A percentile compares a stretch with the other conserved stretches of the same genome.
Evolutionary conservation across 495 filamentous ascomycete genomes (phyloP).

Genomic region (Penicillium fimorum): DNA sequence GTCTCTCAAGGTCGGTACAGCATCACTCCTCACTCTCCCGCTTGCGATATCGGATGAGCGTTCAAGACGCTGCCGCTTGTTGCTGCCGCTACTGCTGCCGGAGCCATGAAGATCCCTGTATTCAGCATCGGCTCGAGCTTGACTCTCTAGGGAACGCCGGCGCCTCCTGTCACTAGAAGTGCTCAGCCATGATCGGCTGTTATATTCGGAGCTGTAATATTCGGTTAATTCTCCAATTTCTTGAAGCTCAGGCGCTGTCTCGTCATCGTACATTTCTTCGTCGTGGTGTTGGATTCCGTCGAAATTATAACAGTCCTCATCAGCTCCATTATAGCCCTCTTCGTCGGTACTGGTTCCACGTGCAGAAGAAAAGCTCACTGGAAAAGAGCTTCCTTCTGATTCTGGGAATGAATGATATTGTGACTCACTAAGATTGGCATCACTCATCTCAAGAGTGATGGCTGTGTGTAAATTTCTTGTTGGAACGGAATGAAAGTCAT

Average conservation of each 20-base stretch:
- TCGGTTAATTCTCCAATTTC: too few relatives aligned
- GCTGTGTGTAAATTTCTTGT: neutral
- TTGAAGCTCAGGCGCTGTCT: too few relatives aligned
- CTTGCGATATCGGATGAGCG: neutral
- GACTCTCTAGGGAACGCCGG: neutral
- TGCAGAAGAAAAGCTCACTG: neutral
- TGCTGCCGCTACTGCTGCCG: neutral
- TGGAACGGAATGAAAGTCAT: neutral
- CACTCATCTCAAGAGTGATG: neutral
- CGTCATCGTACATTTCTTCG: neutral
- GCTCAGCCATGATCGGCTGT: neutral
- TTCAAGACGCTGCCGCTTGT: neutral
- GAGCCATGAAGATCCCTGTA: neutral
- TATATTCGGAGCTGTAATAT: neutral
- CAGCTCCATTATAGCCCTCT: neutral
- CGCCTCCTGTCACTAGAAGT: neutral
- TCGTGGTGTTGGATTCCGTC: neutral
- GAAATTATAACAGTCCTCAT: neutral
- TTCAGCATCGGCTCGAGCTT: neutral
- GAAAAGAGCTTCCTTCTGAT: neutral
- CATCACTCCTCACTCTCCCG: neutral
- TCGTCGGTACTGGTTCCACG: neutral
- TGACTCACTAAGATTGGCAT: neutral
- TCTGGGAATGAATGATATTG: neutral
- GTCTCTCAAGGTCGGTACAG: neutral